phyloP scores from a whole-genome alignment of 2,329 filamentous ascomycete species.

The Mycocentrospora acerina region DNA sequence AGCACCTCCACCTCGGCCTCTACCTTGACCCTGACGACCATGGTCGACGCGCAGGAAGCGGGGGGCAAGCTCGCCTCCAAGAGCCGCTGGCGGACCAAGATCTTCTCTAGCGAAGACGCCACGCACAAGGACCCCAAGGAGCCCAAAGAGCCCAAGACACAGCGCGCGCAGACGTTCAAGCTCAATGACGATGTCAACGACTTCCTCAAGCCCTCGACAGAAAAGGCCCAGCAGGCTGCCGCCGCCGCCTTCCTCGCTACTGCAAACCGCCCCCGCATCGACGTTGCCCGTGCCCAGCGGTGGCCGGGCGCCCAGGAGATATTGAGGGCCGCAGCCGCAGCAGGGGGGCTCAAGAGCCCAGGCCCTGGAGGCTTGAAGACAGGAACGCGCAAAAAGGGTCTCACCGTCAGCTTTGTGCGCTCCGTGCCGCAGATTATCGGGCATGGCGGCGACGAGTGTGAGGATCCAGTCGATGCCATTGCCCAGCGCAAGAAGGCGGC shows the following conservation, averaged over 20 bases:
- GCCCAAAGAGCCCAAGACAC: constrained; percentile 29
- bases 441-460: constrained; percentile 85
- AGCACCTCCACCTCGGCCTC: not conserved
- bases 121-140: too few relatives aligned
- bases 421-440: constrained; percentile 79
- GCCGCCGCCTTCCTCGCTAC: constrained; percentile 29
- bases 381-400: constrained; percentile 59
- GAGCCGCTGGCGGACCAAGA: constrained; percentile 53
- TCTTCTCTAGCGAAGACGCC: constrained; percentile 47
- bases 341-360: constrained; percentile 38
- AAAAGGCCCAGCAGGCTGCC: constrained; percentile 40
- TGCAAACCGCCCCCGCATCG: constrained; percentile 46
- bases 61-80: constrained; percentile 43
- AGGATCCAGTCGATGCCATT: constrained; percentile 71
- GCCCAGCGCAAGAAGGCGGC: constrained; percentile 55
- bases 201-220: constrained; percentile 58
- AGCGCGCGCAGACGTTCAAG: constrained; percentile 30
- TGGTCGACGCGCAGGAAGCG: constrained; percentile 35
- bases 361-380: constrained; percentile 40
- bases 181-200: constrained; percentile 54
- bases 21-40: constrained; percentile 11
- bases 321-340: constrained; percentile 35
- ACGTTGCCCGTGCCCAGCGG: constrained; percentile 52
- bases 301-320: constrained; percentile 54
- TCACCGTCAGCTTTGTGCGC: constrained; percentile 74